Base-by-base conservation (phyloP, 768 basidiomycete genomes). In the Boletus vinaceobasis region DNA sequence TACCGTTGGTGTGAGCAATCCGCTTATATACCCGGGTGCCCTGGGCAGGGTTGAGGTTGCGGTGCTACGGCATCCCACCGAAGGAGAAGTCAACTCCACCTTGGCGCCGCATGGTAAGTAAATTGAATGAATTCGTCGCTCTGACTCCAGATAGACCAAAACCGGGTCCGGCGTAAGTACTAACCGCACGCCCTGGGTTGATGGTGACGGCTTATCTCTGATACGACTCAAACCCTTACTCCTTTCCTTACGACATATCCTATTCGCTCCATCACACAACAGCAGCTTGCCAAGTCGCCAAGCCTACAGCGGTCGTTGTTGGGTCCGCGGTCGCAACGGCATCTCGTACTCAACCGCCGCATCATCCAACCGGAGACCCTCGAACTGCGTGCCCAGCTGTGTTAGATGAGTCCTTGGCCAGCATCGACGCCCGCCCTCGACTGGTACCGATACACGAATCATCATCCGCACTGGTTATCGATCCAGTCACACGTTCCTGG, bases 21-120 rank as follows among this genome's bases (percentile, higher is more conserved):
- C 23, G 13, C n/a, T 57, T 36, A 14, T 46, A 51, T 56, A 43
- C 37, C 10, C 29, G 2, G 3, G 11, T 10, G 13, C 11, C 33
- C 33, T 33, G 43, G 11, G 5, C 37, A 31, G 48, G 55, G 55
- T 33, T 21, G 44, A 43, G 52, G 46, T 35, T 36, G 17, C n/a
- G 8, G 29, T 43, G 21, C 23, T 32, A 23, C 23, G 23, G 23
- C 23, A 23, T 23, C 4, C 23, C 23, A 23, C 23, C 23, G 23
- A 23, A 23, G 2, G 23, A 23, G 2, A 23, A 23, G 23, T 23
- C 46, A 57, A 45, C 50, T 36, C 60, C 61, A 58, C 58, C 65
- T 50, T 65, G 58, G 43, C 61, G 47, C 64, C 64, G 64, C 64
- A 48, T 52, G 48, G 50, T n/a, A 19, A 38, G n/a, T 23, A 23